Percentiles rank a stretch among this genome's conserved stretches.
Conservation (phyloP, 108 stramenopile species). For the Nitzschia sp. region DNA sequence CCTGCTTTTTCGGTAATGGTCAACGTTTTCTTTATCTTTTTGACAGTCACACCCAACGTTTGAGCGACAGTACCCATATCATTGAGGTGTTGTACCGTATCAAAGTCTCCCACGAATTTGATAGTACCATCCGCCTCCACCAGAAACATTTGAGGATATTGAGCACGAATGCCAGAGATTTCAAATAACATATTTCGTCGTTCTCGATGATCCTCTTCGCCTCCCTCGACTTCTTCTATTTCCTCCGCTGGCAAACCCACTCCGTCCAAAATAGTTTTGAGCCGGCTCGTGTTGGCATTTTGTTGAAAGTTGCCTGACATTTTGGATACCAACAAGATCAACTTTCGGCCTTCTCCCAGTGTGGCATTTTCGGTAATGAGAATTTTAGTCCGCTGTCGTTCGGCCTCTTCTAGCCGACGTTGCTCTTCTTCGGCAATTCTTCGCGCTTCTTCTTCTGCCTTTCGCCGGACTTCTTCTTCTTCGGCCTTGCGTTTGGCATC, state of each 20-base stretch:
- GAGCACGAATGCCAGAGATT: background rate
- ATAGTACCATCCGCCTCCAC: slow-evolving; percentile 40
- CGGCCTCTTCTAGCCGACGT: background rate
- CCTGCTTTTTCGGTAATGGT: background rate
- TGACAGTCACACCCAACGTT: background rate
- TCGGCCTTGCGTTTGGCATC: background rate
- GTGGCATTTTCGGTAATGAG: background rate
- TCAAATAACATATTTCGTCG: background rate
- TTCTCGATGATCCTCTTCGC: background rate
- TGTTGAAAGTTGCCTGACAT: background rate
- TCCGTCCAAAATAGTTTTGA: background rate
- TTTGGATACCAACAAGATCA: slow-evolving; percentile 2
- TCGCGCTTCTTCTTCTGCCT: background rate
- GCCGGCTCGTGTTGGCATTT: background rate
- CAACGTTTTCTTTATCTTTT: background rate
- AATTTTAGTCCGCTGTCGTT: background rate
- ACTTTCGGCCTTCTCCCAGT: background rate
- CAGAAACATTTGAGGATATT: slow-evolving; percentile 14
- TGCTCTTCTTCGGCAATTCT: background rate
- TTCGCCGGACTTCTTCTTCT: background rate
- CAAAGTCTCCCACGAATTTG: slow-evolving; percentile 1
- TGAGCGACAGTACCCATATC: background rate
- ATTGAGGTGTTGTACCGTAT: background rate
- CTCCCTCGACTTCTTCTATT: slow-evolving; percentile 3
- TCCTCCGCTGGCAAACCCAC: background rate